Conservation (phyloP, 169 alveolate genomes). For the Toxoplasma gondii region DNA sequence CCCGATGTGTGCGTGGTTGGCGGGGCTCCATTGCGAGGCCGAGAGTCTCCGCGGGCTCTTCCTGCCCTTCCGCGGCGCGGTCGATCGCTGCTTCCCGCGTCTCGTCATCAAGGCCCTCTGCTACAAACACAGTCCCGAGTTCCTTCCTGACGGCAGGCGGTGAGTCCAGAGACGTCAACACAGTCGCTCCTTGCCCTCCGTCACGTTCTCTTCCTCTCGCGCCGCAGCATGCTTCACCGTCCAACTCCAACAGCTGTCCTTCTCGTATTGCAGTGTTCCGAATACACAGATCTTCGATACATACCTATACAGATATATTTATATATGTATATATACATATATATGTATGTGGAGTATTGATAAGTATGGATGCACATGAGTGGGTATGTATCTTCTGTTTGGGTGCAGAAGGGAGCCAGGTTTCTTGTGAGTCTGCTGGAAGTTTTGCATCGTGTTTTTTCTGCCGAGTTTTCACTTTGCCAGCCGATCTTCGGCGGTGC, state of each 20-base stretch:
- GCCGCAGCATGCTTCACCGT: no score
- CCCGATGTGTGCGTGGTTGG: slow-evolving; percentile 82
- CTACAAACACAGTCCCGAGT: slow-evolving; percentile 64
- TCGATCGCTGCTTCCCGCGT: slow-evolving; percentile 68
- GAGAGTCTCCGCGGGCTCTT: slow-evolving; percentile 21
- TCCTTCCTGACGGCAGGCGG: slow-evolving; percentile 24
- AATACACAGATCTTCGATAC: no score
- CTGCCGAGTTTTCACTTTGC: neutral
- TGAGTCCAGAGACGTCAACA: neutral
- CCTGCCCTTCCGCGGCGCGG: slow-evolving; percentile 27
- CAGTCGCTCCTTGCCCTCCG: neutral
- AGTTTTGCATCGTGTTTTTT: neutral
- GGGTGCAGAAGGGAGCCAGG: no score
- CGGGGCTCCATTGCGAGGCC: slow-evolving; percentile 71
- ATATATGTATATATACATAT: no score
- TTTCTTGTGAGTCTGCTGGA: no score
- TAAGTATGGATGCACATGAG: no score
- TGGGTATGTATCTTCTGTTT: no score
- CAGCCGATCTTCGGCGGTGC: slow-evolving; percentile 59
- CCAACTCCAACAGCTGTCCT: no score
- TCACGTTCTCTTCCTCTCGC: neutral
- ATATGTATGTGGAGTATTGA: no score
- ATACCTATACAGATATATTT: no score
- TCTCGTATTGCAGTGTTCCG: no score
- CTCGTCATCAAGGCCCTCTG: slow-evolving; percentile 46